These are phyloP conservation scores for Fonticula alba DNA, from an alignment of 78 protist species.

Conservation along the genomic window DNA sequence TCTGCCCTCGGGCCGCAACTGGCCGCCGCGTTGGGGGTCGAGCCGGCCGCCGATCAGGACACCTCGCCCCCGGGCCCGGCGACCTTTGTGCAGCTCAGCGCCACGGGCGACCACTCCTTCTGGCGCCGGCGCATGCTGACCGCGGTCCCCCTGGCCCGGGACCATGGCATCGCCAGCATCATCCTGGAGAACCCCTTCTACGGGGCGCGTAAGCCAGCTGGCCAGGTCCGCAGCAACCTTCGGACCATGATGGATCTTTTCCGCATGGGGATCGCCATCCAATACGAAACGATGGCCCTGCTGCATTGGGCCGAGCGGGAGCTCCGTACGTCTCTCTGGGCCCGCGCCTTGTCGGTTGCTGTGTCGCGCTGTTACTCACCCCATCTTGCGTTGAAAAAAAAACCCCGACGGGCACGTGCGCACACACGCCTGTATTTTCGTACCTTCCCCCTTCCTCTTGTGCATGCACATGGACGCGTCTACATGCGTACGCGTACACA, in stretches of 20 bases:
- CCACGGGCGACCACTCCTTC: neutral
- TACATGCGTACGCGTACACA: no score
- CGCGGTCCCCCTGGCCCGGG: neutral
- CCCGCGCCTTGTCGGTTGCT: no score
- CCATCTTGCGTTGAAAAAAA: no score
- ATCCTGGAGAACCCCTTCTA: neutral
- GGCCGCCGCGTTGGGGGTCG: no score
- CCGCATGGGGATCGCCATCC: neutral
- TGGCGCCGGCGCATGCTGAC: neutral
- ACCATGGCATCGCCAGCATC: neutral
- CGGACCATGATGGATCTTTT: neutral
- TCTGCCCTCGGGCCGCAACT: no score
- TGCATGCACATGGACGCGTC: neutral
- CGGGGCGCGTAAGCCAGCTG: neutral
- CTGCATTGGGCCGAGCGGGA: neutral
- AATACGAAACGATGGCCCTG: neutral
- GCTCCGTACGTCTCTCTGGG: neutral
- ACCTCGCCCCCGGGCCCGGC: neutral
- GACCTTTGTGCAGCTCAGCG: neutral
- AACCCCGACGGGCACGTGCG: no score
- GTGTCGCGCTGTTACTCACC: no score
- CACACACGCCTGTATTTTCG: no score
- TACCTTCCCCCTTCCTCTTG: neutral
- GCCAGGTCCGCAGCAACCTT: neutral
- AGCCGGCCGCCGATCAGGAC: no score